Evolutionary conservation across 805 yeast genomes (phyloP), one percentile per base, ranked within the genome.

Genomic region (Candida methanosorbosa): DNA sequence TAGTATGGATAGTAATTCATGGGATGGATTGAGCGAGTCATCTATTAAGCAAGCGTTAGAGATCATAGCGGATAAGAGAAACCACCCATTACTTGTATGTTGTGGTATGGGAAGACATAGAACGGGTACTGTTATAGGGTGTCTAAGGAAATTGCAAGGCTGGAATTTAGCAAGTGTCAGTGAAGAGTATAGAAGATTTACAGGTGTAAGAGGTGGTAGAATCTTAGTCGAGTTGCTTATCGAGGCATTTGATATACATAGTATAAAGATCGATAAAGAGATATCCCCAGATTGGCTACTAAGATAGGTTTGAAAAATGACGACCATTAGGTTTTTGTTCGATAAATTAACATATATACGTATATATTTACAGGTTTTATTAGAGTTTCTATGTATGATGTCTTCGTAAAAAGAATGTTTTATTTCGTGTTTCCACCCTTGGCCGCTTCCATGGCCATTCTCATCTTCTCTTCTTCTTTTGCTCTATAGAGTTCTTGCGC

Each of bases 101-200:
- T 92, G 97, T 49, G 96, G 97, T 12, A 92, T 92, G 98, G 98
- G 98, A 0, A 67, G 98, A 45, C 98, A 90, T 57, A 68, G 98
- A 44, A 88, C 97, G 0, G 98, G 98, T 1, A 88, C 97, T 0
- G 95, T 92, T 3, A 76, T 92, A 39, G 98, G 98, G 1, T 90
- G 98, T 56, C 62, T 90, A 31, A 65, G 98, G 42, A 70, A 95
- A 39, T 63, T 92, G 15, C 97, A 92, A 66, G 90, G 94, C n/a
- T 90, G 98, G 98, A 92, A 94, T 50, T 63, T 90, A 52, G 96
- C 97, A 9, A 64, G 82, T 54, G 92, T 90, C 1, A 75, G 87
- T 37, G 98, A 90, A 55, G 98, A 90, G 54, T 90, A 90, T 53
- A 69, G 97, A 47, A 62, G 98, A 37, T 92, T 88, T 54, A 84